Evolutionary conservation across 495 filamentous ascomycete species (phyloP).

Genomic region (Chaetomidium leptoderma): DNA sequence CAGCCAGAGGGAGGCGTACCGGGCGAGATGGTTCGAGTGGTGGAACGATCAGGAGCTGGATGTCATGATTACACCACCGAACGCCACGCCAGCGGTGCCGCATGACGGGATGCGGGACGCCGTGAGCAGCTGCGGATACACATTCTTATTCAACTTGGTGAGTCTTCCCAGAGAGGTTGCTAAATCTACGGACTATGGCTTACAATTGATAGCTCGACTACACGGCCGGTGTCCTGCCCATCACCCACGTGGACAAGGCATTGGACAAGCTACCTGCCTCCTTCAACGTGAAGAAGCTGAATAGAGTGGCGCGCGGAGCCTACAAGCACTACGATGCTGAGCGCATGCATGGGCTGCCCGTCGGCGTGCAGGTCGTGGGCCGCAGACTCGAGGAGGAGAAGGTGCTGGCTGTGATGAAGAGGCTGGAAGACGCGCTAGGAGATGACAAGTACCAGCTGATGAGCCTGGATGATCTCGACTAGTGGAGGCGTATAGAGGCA

Average conservation of each 20-base stretch:
- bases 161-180: conserved; percentile 17
- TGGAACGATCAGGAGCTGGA: conserved; percentile 70
- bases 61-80: conserved; percentile 77
- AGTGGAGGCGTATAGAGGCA: background rate
- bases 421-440: conserved; percentile 68
- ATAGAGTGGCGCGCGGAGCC: conserved; percentile 74
- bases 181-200: conserved; percentile 9
- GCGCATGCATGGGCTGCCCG: conserved; percentile 82
- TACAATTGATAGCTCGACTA: conserved; percentile 64
- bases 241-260: conserved; percentile 73
- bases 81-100: conserved; percentile 86
- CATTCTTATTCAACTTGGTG: conserved; percentile 89
- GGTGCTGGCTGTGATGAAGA: conserved; percentile 79
- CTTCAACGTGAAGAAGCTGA: conserved; percentile 59
- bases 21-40: conserved; percentile 74
- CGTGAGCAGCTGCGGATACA: conserved; percentile 88
- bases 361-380: conserved; percentile 82
- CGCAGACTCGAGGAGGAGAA: conserved; percentile 87
- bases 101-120: conserved; percentile 83
- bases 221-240: conserved; percentile 75
- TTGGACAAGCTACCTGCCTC: conserved; percentile 60
- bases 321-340: conserved; percentile 83
- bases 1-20: conserved; percentile 69
- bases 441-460: conserved; percentile 61
- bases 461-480: conserved; percentile 38